phyloP scores from a whole-genome alignment of 257 asterid species.

The Lithospermum erythrorhizon region DNA sequence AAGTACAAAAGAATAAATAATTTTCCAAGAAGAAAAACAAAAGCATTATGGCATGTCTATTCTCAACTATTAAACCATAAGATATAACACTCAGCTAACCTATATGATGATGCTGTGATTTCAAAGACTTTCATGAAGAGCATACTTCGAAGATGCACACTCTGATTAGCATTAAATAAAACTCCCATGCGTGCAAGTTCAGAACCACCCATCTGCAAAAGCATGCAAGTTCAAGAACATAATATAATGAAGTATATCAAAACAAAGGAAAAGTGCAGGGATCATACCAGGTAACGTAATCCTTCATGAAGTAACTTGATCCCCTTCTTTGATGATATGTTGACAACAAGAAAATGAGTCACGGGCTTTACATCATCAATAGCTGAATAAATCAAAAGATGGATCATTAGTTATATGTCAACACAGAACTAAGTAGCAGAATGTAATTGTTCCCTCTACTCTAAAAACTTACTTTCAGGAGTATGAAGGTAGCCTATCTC shows the following conservation, averaged over 20 bases:
- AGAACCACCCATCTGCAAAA: constrained; percentile 71
- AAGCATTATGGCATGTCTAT: neutral
- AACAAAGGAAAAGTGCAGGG: neutral
- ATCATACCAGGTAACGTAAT: constrained; percentile 70
- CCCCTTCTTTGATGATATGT: constrained; percentile 69
- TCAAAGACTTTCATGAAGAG: constrained; percentile 56
- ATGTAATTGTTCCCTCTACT: constrained; percentile 15
- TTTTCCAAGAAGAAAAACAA: neutral
- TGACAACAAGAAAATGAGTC: constrained; percentile 86
- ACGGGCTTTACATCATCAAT: constrained; percentile 91
- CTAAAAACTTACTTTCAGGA: constrained; percentile 57
- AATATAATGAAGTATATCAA: constrained; percentile 1
- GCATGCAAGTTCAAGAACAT: constrained; percentile 13
- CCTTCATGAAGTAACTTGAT: constrained; percentile 84
- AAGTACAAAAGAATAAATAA: constrained; percentile 1
- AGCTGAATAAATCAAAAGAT: constrained; percentile 35
- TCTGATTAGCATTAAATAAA: constrained; percentile 47
- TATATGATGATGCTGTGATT: constrained; percentile 56
- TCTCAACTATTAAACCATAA: neutral
- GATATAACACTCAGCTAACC: constrained; percentile 35
- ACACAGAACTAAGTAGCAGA: constrained; percentile 14
- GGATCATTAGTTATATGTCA: constrained; percentile 17
- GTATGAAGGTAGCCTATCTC: constrained; percentile 71
- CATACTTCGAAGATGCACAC: constrained; percentile 40
- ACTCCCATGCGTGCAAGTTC: constrained; percentile 72